phyloP scores from a whole-genome alignment of 2,329 filamentous ascomycete species.

The Colletotrichum zoysiae region DNA sequence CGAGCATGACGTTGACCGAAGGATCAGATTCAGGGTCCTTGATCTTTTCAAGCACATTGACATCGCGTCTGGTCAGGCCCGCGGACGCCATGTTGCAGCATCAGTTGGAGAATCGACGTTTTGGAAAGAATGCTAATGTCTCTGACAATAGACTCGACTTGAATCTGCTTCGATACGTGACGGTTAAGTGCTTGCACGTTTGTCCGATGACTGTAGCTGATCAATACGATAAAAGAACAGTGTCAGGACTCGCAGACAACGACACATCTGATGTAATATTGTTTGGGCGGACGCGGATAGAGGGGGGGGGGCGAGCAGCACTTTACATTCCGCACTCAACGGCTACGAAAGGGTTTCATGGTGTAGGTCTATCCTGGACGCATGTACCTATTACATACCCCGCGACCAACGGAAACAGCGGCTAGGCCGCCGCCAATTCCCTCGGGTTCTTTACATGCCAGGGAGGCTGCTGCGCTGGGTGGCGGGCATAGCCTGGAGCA shows the following conservation, averaged over 20 bases:
- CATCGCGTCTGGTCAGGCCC: conserved; percentile 68
- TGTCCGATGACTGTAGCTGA: background rate
- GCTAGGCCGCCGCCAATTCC: conserved; percentile 3
- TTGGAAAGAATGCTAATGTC: conserved; percentile 15
- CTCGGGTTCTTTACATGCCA: conserved; percentile 1
- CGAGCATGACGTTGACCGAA: conserved; percentile 65
- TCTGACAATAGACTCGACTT: background rate
- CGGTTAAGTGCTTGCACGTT: conserved; percentile 1
- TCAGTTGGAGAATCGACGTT: background rate
- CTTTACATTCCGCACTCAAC: conserved; percentile 38
- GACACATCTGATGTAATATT: conserved; percentile 22
- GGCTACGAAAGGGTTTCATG: conserved; percentile 40
- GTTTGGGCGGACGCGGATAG: conserved; percentile 11
- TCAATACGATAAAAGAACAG: background rate
- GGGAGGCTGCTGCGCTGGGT: conserved; percentile 13
- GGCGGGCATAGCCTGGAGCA: conserved; percentile 37
- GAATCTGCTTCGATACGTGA: conserved; percentile 3
- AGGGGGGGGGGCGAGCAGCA: background rate
- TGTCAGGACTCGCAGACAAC: background rate
- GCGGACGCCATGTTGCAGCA: conserved; percentile 59
- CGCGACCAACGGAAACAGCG: conserved; percentile 34
- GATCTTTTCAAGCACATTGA: conserved; percentile 75
- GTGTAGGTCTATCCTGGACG: conserved; percentile 13
- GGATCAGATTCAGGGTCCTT: conserved; percentile 75
- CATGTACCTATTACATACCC: background rate